Base-by-base conservation (phyloP, 208 protist genomes). In the Giardia duodenalis region DNA sequence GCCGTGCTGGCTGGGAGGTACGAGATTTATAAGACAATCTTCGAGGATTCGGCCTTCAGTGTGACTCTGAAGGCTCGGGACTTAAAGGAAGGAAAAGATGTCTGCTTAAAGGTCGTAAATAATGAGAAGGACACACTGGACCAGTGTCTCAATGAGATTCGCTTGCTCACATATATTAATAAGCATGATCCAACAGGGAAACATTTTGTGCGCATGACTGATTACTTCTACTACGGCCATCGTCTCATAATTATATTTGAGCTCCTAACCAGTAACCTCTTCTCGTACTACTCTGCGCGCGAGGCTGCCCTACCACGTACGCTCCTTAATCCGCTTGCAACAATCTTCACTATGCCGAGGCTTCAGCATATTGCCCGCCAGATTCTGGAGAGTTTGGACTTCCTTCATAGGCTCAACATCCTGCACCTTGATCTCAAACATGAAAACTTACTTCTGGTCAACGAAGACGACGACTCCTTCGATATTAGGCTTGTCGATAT, bases 51-150 rank as follows among this genome's bases (percentile, higher is more conserved):
- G 57, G 57, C 57, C 19, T 76, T 76, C 57, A 76, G 57, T 30
- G 30, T 76, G 10, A 76, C 57, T 30, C 30, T 76, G 57, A 10
- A 30, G 19, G 98, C 97, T 95, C 95, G 97, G 90, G 97, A 98
- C 93, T 93, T 98, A 44, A 67, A 93, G 87, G 94, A 96, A 47
- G 96, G 96, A 92, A 94, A 94, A n/a, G 93, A 97, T 93, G 96
- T 98, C 44, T 98, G 97, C 93, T 93, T 98, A n/a, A 98, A 98
- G 94, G 98, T 98, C 87, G 98, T 98, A 93, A 97, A 98, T 94
- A 98, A 98, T 95, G 96, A 95, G 44, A 98, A 98, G 93, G 97
- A 98, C 93, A 98, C 98, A 94, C 98, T 98, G 93, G 97, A 98
- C 93, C 97, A 98, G 93, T 96, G 95, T 47, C 94, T 98, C 0